Percentiles rank a stretch among this genome's conserved stretches.
These are phyloP conservation scores for Cocos nucifera DNA, from an alignment of 176 grass and related monocot genomes.

Conservation along the genomic window DNA sequence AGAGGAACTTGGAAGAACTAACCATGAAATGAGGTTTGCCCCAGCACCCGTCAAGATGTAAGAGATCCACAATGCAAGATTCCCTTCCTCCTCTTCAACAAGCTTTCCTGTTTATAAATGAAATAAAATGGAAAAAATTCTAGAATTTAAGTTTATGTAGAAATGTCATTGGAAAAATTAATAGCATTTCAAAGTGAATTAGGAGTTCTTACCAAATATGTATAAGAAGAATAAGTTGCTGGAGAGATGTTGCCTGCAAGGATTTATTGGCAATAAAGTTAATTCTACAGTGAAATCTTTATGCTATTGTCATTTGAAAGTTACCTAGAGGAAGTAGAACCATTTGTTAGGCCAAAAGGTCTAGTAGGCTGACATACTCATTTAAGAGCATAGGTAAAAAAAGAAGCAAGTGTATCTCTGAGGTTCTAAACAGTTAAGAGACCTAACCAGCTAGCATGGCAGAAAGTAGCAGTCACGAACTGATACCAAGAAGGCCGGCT, in stretches of 20 bases:
- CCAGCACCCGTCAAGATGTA: slow-evolving; percentile 94
- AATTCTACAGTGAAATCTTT: slow-evolving; percentile 8
- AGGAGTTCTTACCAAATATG: slow-evolving; percentile 83
- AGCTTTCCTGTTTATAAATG: slow-evolving; percentile 67
- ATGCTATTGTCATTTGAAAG: slow-evolving; percentile 1
- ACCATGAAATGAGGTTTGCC: slow-evolving; percentile 85
- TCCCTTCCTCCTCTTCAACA: slow-evolving; percentile 96
- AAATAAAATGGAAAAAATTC: background rate
- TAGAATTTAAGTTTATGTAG: background rate
- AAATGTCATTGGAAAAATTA: slow-evolving; percentile 13
- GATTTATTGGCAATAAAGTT: slow-evolving; percentile 20
- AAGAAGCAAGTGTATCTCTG: background rate
- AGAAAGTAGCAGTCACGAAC: slow-evolving; percentile 93
- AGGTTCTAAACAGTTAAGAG: background rate
- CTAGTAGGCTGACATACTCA: too few species aligned
- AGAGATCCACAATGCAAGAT: slow-evolving; percentile 84
- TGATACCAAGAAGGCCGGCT: slow-evolving; percentile 70
- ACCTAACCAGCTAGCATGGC: slow-evolving; percentile 90
- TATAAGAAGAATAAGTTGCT: slow-evolving; percentile 99
- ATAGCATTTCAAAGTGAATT: slow-evolving; percentile 19
- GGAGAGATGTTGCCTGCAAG: slow-evolving; percentile 92
- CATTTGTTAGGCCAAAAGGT: background rate
- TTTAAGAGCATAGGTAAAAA: background rate
- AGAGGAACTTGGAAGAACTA: slow-evolving; percentile 62
- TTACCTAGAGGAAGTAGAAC: background rate